Evolutionary conservation across 2,329 filamentous ascomycete genomes (phyloP).

Genomic region (Colletotrichum destructivum): DNA sequence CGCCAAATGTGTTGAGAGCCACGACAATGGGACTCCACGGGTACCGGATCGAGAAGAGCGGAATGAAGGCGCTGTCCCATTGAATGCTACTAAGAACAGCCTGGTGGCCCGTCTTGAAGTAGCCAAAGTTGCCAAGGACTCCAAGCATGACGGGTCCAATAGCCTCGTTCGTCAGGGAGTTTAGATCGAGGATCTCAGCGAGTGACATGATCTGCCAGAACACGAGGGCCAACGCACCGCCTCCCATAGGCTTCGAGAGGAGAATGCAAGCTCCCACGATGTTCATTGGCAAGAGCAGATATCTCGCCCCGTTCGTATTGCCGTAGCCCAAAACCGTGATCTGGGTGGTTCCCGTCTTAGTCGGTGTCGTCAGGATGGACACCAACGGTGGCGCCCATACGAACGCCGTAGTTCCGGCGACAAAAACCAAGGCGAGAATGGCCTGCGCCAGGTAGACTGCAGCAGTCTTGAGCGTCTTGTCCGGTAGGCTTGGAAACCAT

Average conservation of each 20-base stretch:
- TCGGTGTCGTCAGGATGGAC: constrained; percentile 73
- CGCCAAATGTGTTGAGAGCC: constrained; percentile 87
- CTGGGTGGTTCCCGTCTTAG: constrained; percentile 62
- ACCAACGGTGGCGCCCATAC: constrained; percentile 89
- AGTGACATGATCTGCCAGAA: constrained; percentile 91
- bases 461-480: constrained; percentile 77
- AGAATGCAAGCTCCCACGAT: constrained; percentile 83
- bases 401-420: constrained; percentile 88
- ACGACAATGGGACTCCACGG: constrained; percentile 91
- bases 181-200: constrained; percentile 75
- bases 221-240: constrained; percentile 85
- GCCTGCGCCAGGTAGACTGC: constrained; percentile 86
- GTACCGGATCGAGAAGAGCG: constrained; percentile 85
- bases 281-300: constrained; percentile 86
- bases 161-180: constrained; percentile 74
- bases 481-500: constrained; percentile 77
- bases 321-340: constrained; percentile 91
- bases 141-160: constrained; percentile 89
- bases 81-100: constrained; percentile 90
- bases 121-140: constrained; percentile 93
- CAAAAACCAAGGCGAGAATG: constrained; percentile 83
- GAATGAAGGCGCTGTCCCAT: constrained; percentile 96
- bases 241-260: constrained; percentile 95
- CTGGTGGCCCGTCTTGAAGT: constrained; percentile 98
- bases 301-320: constrained; percentile 93